A percentile compares a stretch with the other conserved stretches of the same genome.
Conservation (phyloP, 2,329 filamentous ascomycete species). For the Coniochaeta prunicola region DNA sequence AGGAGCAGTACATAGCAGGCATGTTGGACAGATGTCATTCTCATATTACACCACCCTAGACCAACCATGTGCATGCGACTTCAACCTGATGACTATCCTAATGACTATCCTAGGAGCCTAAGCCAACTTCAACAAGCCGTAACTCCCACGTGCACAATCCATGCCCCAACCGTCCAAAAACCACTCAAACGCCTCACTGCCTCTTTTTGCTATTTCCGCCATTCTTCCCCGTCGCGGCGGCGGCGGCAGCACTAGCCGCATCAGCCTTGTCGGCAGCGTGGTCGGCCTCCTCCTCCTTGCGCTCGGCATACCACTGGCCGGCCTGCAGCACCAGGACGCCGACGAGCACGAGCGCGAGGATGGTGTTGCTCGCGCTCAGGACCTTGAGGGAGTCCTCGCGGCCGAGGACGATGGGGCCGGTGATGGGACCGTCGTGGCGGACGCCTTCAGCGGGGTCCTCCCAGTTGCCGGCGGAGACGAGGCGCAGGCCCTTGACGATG, state of each 20-base stretch:
- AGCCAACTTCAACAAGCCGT: background rate
- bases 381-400: slow-evolving; percentile 88
- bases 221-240: background rate
- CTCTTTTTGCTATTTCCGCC: slow-evolving; percentile 13
- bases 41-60: background rate
- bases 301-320: slow-evolving; percentile 97
- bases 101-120: background rate
- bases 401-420: slow-evolving; percentile 62
- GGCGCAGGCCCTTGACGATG: slow-evolving; percentile 87
- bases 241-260: slow-evolving; percentile 4
- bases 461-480: slow-evolving; percentile 68
- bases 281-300: slow-evolving; percentile 78
- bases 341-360: slow-evolving; percentile 83
- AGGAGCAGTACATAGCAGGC: background rate
- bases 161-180: background rate
- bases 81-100: no score
- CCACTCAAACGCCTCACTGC: slow-evolving; percentile 7
- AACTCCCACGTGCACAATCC: background rate
- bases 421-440: slow-evolving; percentile 31
- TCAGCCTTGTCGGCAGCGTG: slow-evolving; percentile 35
- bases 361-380: slow-evolving; percentile 89
- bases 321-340: slow-evolving; percentile 90
- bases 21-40: background rate
- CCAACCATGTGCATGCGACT: background rate
- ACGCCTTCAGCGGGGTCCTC: slow-evolving; percentile 29